Evolutionary conservation across 345 rosid genomes (phyloP).

Genomic region (Gossypium australe): DNA sequence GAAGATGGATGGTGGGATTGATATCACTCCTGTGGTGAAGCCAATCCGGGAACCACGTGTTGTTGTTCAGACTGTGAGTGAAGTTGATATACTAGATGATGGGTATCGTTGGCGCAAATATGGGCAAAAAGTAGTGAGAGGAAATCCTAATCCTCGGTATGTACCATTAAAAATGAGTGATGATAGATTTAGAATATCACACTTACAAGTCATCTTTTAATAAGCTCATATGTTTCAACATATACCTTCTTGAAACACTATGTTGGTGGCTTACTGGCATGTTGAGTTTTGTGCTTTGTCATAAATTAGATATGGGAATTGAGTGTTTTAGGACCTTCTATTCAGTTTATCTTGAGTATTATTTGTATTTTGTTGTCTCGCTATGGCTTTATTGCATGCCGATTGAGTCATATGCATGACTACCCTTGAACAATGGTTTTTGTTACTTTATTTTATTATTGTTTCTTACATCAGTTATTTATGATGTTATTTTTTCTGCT

Average conservation of each 20-base stretch:
- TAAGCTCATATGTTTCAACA: conserved; percentile 3
- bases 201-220: background rate
- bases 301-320: background rate
- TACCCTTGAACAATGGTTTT: background rate
- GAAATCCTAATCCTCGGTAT: conserved; percentile 98
- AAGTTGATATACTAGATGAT: conserved; percentile 95
- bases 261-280: conserved; percentile 10
- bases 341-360: background rate
- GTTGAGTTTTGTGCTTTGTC: background rate
- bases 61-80: conserved; percentile 95
- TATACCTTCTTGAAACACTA: background rate
- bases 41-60: conserved; percentile 98
- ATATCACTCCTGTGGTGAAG: conserved; percentile 82
- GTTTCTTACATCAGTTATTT: background rate
- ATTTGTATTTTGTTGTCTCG: background rate
- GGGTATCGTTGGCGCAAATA: conserved; percentile 99
- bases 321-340: conserved; percentile 2
- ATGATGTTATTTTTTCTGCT: background rate
- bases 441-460: background rate
- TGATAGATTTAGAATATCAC: background rate
- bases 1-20: conserved; percentile 76
- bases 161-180: conserved; percentile 4
- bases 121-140: conserved; percentile 98
- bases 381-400: background rate
- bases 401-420: background rate